A percentile compares a stretch with the other conserved stretches of the same genome.
Conservation (phyloP, 768 basidiomycete genomes). For the Tricholomella constricta region DNA sequence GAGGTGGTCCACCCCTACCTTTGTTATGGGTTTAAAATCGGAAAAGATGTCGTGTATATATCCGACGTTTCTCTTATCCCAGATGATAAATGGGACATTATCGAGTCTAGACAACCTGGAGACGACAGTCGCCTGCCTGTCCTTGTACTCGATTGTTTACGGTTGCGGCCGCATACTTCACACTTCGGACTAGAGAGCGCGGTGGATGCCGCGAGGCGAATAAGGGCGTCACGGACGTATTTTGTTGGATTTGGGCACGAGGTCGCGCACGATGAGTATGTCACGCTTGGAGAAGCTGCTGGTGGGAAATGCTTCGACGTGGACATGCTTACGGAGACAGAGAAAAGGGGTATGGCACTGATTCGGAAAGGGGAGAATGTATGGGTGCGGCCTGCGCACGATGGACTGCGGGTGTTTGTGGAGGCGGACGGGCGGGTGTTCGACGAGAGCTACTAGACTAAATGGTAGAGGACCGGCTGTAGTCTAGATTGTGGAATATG, state of each 20-base stretch:
- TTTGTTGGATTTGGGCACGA: conserved; percentile 77
- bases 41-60: conserved; percentile 71
- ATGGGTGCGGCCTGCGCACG: conserved; percentile 76
- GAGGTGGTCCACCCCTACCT: conserved; percentile 56
- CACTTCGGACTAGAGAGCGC: conserved; percentile 78
- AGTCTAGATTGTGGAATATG: background rate
- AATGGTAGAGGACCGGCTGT: background rate
- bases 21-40: conserved; percentile 71
- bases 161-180: conserved; percentile 66
- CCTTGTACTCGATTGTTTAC: conserved; percentile 77
- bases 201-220: conserved; percentile 51
- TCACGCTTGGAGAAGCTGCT: conserved; percentile 58
- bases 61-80: conserved; percentile 86
- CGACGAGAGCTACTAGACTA: conserved; percentile 51
- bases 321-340: conserved; percentile 31
- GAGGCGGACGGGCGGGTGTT: conserved; percentile 38
- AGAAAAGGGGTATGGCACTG: conserved; percentile 44
- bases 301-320: conserved; percentile 36
- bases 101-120: conserved; percentile 29
- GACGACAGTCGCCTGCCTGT: conserved; percentile 43
- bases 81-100: conserved; percentile 62
- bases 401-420: conserved; percentile 66
- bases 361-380: conserved; percentile 47
- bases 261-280: conserved; percentile 77
- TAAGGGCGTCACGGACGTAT: conserved; percentile 67